phyloP scores from a whole-genome alignment of 306 rosid genomes.

The Acacia melanoxylon region DNA sequence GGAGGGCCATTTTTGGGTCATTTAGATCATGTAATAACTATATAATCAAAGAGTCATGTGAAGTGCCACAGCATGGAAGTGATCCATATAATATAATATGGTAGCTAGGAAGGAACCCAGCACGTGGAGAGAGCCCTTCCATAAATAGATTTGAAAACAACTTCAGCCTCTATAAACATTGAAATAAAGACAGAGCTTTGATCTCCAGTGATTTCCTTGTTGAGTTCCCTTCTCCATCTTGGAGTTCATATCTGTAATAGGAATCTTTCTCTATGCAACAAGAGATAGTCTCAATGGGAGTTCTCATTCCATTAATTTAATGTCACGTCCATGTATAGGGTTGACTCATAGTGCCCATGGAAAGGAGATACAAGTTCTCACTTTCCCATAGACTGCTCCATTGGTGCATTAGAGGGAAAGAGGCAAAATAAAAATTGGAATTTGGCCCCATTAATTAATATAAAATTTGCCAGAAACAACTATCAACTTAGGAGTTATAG shows the following conservation, averaged over 20 bases:
- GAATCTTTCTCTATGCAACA: background rate
- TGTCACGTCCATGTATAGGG: background rate
- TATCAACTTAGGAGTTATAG: background rate
- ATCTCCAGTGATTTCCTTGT: background rate
- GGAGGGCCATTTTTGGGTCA: constrained; percentile 19
- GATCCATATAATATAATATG: background rate
- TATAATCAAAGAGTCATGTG: background rate
- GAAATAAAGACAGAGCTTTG: background rate
- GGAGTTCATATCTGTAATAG: background rate
- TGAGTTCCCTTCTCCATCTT: background rate
- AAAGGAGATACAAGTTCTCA: background rate
- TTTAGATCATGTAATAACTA: background rate
- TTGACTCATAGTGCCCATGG: background rate
- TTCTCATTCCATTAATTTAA: background rate
- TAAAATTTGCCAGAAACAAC: background rate
- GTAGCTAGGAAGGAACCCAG: background rate
- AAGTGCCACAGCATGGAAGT: background rate
- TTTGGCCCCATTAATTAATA: background rate
- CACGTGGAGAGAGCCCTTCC: background rate
- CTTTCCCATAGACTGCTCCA: background rate
- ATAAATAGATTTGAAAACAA: background rate
- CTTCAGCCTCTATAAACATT: background rate
- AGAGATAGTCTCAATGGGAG: background rate
- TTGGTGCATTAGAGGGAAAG: background rate
- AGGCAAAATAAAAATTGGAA: background rate